Percentiles rank a stretch among this genome's conserved stretches.
Conservation (phyloP, 257 asterid genomes). For the Nicotiana sylvestris region DNA sequence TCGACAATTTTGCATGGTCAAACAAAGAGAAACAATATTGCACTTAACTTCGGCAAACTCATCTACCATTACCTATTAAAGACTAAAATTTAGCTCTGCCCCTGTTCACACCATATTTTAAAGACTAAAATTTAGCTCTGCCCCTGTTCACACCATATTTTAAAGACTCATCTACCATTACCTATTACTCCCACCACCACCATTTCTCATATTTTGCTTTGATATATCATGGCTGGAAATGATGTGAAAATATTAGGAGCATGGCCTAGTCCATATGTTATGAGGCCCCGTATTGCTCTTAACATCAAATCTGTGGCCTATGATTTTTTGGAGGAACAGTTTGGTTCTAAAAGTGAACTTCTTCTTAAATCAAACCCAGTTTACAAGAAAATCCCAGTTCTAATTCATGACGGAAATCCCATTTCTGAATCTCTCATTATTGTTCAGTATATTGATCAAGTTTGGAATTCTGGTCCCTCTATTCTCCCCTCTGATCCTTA, state of each 20-base stretch:
- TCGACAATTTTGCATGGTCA: too few relatives aligned
- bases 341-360: conserved; percentile 26
- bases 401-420: conserved; percentile 24
- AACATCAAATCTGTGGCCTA: conserved; percentile 23
- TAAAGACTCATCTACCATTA: too few relatives aligned
- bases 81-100: too few relatives aligned
- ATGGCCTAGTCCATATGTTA: conserved; percentile 32
- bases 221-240: conserved; percentile 12
- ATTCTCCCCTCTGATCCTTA: conserved; percentile 28
- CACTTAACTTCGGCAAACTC: too few relatives aligned
- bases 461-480: conserved; percentile 20
- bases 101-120: too few relatives aligned
- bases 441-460: conserved; percentile 33
- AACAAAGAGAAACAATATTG: too few relatives aligned
- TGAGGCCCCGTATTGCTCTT: conserved; percentile 27
- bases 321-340: conserved; percentile 27
- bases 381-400: conserved; percentile 35
- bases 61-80: too few relatives aligned
- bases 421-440: conserved; percentile 27
- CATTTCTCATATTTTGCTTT: neutral
- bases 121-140: too few relatives aligned
- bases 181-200: too few relatives aligned
- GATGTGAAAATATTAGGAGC: conserved; percentile 28
- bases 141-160: too few relatives aligned
- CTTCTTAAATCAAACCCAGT: conserved; percentile 35